These are phyloP conservation scores for Friedmanniomyces simplex DNA, from an alignment of 495 filamentous ascomycete genomes.

Conservation along the genomic window DNA sequence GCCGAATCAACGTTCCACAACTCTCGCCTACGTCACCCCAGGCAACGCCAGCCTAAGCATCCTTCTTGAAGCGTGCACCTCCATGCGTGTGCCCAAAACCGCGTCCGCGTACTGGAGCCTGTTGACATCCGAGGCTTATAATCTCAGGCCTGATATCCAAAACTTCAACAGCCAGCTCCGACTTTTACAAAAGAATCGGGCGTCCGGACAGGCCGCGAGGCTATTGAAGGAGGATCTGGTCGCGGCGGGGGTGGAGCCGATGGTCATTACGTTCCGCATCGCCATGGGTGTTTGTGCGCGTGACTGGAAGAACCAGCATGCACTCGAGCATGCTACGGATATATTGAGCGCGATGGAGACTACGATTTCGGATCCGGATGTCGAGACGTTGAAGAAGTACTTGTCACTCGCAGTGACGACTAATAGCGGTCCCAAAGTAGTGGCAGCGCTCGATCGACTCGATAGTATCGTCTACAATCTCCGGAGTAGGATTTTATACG, in stretches of 20 bases:
- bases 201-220: conserved; percentile 43
- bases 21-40: conserved; percentile 40
- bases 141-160: conserved; percentile 55
- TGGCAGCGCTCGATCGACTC: conserved; percentile 10
- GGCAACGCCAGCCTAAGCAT: conserved; percentile 61
- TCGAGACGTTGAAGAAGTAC: conserved; percentile 30
- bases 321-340: conserved; percentile 25
- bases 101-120: conserved; percentile 63
- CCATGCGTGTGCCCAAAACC: conserved; percentile 38
- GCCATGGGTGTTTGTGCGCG: conserved; percentile 58
- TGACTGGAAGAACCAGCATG: conserved; percentile 58
- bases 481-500: conserved; percentile 6
- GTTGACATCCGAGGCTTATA: conserved; percentile 42
- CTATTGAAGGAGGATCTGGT: conserved; percentile 42
- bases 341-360: conserved; percentile 26
- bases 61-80: conserved; percentile 50
- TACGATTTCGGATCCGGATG: conserved; percentile 32
- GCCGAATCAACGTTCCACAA: not conserved
- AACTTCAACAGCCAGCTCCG: conserved; percentile 59
- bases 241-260: conserved; percentile 30
- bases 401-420: conserved; percentile 28
- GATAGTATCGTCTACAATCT: conserved; percentile 11
- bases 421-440: conserved; percentile 6
- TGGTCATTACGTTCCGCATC: conserved; percentile 52
- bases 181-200: conserved; percentile 52